phyloP scores from a whole-genome alignment of 306 rosid species.

The Hippophae tibetana region DNA sequence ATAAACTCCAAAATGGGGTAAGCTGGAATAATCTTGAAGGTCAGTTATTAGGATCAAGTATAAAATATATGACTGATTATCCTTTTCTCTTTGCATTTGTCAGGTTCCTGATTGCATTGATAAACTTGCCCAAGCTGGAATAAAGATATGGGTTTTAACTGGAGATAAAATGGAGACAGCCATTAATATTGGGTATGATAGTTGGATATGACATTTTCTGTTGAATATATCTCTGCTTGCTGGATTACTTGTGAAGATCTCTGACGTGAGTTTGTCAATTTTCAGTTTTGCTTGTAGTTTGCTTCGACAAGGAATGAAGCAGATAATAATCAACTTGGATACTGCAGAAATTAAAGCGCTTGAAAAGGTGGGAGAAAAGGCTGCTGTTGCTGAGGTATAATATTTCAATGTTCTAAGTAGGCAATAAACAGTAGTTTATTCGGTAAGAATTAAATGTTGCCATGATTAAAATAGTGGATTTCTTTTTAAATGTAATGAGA shows the following conservation, averaged over 20 bases:
- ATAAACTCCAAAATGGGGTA: constrained; percentile 18
- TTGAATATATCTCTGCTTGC: constrained; percentile 9
- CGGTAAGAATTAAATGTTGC: neutral
- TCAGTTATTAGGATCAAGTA: constrained; percentile 2
- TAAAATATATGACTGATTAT: constrained; percentile 15
- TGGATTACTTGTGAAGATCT: constrained; percentile 13
- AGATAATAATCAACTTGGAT: constrained; percentile 66
- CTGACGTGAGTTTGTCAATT: constrained; percentile 28
- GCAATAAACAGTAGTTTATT: neutral
- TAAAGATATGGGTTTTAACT: constrained; percentile 97
- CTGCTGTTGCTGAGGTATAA: constrained; percentile 43
- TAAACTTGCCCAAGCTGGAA: constrained; percentile 96
- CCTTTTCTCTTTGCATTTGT: constrained; percentile 25
- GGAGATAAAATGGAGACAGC: constrained; percentile 99
- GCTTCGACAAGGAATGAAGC: constrained; percentile 95
- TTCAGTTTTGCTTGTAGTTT: constrained; percentile 92
- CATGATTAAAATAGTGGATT: too few relatives aligned
- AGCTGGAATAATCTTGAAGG: constrained; percentile 19
- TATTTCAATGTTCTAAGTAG: constrained; percentile 1
- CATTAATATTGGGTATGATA: constrained; percentile 80
- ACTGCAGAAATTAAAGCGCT: constrained; percentile 53
- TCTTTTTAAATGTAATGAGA: too few relatives aligned
- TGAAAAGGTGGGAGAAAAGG: constrained; percentile 76
- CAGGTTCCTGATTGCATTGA: constrained; percentile 93
- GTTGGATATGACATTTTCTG: constrained; percentile 3